Evolutionary conservation across 768 basidiomycete species (phyloP), one percentile per base, ranked within the genome.

Genomic region (Amanita pallidorosea): DNA sequence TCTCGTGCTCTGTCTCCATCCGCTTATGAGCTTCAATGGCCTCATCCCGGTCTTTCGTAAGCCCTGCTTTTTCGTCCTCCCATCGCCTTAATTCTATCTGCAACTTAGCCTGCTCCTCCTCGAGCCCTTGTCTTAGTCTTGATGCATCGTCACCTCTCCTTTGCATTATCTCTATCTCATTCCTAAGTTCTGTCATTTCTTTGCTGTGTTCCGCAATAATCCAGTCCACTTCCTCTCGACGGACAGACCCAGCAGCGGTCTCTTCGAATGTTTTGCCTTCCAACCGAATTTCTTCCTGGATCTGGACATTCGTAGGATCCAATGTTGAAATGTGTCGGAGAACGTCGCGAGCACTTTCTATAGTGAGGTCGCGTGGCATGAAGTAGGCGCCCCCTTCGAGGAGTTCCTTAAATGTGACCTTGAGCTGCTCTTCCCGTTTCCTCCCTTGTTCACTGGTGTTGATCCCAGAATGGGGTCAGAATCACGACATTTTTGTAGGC

Each of bases 381-480:
- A 42, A 25, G 22, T 9, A 12, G 20, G 37, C 37, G 11, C 20
- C 20, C 37, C 37, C 37, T 18, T 40, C 20, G 6, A 40, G 17
- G 17, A 42, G 41, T 22, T 42, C 41, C 55, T 70, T 67, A 63
- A 69, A 73, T 44, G 64, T 66, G 2, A 20, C 12, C 31, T 63
- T 60, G 11, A 74, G 66, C 56, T 72, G 65, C 0, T 47, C 47
- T 54, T 74, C 71, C 17, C 70, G 64, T 20, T 58, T 55, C 48
- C 61, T 69, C 34, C 61, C n/a, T 53, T 61, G 64, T 47, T 55
- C 56, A 54, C 58, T 57, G 52, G 58, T 55, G 67, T 47, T 61
- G 61, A 11, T 64, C 65, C 72, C 73, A 74, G 67, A 67, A 72
- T 38, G 66, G 75, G 51, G 74, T 74, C 49, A 68, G 64, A 50